Evolutionary conservation across 305 asterid species (phyloP).

Genomic region (Solanum hybrid): DNA sequence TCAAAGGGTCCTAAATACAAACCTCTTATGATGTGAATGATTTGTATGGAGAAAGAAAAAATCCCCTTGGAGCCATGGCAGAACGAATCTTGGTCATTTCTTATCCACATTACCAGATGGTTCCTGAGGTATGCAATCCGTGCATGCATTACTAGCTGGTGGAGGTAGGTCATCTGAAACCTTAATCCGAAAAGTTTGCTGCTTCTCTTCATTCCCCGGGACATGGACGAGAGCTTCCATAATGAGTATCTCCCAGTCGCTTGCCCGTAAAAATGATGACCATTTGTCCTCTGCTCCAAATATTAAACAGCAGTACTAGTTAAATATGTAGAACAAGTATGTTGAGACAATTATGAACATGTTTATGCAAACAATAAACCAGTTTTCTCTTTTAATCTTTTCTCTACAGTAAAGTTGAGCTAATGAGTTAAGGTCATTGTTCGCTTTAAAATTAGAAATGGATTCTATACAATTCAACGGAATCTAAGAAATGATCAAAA

Average conservation of each 20-base stretch:
- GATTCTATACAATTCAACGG: background rate
- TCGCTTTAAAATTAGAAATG: background rate
- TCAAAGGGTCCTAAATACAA: background rate
- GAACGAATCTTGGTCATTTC: background rate
- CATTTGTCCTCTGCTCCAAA: slow-evolving; percentile 42
- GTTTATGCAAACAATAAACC: background rate
- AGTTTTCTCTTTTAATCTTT: background rate
- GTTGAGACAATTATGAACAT: background rate
- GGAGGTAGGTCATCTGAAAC: slow-evolving; percentile 37
- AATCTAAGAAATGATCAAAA: background rate
- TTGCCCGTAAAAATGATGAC: slow-evolving; percentile 51
- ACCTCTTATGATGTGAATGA: background rate
- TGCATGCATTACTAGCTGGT: slow-evolving; percentile 40
- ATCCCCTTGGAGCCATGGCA: background rate
- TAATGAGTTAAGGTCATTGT: background rate
- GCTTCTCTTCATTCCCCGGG: slow-evolving; percentile 60
- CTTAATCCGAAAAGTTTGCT: slow-evolving; percentile 61
- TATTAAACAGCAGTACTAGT: background rate
- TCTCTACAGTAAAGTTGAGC: no score
- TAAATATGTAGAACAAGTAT: background rate
- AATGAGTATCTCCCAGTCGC: slow-evolving; percentile 83
- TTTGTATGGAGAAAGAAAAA: background rate
- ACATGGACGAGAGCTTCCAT: slow-evolving; percentile 85
- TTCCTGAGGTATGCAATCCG: slow-evolving; percentile 30
- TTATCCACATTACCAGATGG: slow-evolving; percentile 20